A percentile compares a stretch with the other conserved stretches of the same genome.
Conservation (phyloP, 2,329 filamentous ascomycete species). For the Fusarium chlamydosporum region DNA sequence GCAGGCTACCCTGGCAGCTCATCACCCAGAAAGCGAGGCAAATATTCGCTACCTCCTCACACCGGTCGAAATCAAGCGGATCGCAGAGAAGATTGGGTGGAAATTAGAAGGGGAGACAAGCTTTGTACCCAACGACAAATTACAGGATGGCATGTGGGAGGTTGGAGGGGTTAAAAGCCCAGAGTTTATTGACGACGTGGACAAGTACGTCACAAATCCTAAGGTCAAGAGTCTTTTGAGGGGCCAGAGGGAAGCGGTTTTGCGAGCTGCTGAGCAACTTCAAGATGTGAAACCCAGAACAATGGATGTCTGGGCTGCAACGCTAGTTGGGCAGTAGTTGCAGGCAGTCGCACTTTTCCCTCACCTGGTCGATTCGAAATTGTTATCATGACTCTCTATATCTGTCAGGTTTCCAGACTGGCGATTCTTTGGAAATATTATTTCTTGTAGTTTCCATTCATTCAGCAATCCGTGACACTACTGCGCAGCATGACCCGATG, state of each 20-base stretch:
- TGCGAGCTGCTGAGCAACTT: neutral
- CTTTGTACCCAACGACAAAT: neutral
- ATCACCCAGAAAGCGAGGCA: constrained; percentile 4
- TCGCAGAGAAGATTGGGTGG: neutral
- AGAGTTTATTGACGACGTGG: neutral
- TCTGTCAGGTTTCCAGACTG: too few relatives aligned
- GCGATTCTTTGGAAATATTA: too few relatives aligned
- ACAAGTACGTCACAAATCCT: neutral
- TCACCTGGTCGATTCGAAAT: too few relatives aligned
- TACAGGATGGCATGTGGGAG: constrained; percentile 22
- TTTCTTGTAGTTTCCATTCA: too few relatives aligned
- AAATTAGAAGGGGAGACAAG: neutral
- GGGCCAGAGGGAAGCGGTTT: constrained; percentile 3
- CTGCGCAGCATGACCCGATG: too few relatives aligned
- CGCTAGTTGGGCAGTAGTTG: neutral
- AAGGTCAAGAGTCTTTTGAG: neutral
- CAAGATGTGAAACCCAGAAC: neutral
- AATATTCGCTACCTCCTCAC: constrained; percentile 17
- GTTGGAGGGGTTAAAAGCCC: constrained; percentile 7
- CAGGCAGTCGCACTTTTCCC: too few relatives aligned
- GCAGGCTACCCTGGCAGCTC: constrained; percentile 16
- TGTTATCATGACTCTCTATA: too few relatives aligned
- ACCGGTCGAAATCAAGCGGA: constrained; percentile 10
- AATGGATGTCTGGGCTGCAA: constrained; percentile 28
- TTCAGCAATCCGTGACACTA: too few relatives aligned